Conservation (phyloP, 2,329 filamentous ascomycete species). For the Colletotrichum orchidophilum region DNA sequence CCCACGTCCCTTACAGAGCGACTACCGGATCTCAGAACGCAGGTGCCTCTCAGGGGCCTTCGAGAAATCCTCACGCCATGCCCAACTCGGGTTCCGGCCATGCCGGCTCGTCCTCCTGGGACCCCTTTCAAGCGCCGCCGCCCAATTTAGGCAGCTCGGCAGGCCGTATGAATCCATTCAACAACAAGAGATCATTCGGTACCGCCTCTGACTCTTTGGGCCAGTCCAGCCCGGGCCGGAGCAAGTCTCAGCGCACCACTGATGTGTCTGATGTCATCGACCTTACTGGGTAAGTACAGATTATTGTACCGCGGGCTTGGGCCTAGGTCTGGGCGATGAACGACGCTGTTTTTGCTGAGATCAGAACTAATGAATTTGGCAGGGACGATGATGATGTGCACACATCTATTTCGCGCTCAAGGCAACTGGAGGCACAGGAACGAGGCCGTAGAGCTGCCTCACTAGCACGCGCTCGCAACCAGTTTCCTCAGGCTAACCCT, state of each 20-base stretch:
- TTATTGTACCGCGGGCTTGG: slow-evolving; percentile 26
- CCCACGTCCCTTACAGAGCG: not conserved
- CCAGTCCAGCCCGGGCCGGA: slow-evolving; percentile 6
- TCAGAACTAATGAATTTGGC: slow-evolving; percentile 34
- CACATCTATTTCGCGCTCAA: slow-evolving; percentile 23
- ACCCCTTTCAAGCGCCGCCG: not conserved
- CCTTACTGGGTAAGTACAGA: slow-evolving; percentile 50
- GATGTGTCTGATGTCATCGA: slow-evolving; percentile 46
- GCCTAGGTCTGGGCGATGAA: too few species aligned
- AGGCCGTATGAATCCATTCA: not conserved
- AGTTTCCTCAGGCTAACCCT: not conserved
- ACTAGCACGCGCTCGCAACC: not conserved
- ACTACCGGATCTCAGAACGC: not conserved
- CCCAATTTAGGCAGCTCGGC: not conserved
- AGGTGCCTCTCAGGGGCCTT: not conserved
- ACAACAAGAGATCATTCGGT: slow-evolving; percentile 25
- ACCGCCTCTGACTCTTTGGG: slow-evolving; percentile 3
- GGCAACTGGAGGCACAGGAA: not conserved
- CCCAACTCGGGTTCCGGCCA: not conserved
- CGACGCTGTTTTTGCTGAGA: not conserved
- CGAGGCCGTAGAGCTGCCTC: not conserved
- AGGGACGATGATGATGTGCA: slow-evolving; percentile 47
- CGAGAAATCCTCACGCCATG: not conserved
- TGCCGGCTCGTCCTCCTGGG: not conserved
- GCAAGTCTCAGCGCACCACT: slow-evolving; percentile 28